phyloP scores from a whole-genome alignment of 2,329 filamentous ascomycete species.

The Calonectria pauciramosa region DNA sequence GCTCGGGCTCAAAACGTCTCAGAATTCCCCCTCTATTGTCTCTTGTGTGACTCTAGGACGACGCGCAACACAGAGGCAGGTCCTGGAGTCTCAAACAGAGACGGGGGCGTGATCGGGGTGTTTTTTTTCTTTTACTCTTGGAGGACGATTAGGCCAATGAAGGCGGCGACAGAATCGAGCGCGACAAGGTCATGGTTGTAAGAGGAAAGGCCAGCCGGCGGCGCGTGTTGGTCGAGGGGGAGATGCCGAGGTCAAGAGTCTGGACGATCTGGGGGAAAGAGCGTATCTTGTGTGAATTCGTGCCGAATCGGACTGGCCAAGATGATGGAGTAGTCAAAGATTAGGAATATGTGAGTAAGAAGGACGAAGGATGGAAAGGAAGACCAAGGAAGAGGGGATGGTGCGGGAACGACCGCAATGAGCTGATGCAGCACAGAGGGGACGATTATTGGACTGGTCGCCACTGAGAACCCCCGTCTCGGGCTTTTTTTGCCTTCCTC shows the following conservation, averaged over 20 bases:
- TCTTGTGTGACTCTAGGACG: constrained; percentile 40
- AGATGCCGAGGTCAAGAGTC: constrained; percentile 11
- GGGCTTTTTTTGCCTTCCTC: constrained; percentile 25
- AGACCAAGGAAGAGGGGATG: constrained; percentile 32
- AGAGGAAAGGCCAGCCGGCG: constrained; percentile 39
- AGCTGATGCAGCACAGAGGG: constrained; percentile 43
- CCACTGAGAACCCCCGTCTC: constrained; percentile 45
- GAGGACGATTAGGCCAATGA: constrained; percentile 45
- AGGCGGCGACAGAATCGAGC: constrained; percentile 47
- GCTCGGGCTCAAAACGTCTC: constrained; percentile 47
- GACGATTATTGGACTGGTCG: constrained; percentile 38
- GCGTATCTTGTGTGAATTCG: not conserved
- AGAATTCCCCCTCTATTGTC: constrained; percentile 45
- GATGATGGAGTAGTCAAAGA: constrained; percentile 21
- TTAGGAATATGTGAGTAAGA: constrained; percentile 27
- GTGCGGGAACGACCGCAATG: constrained; percentile 43
- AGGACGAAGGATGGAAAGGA: constrained; percentile 26
- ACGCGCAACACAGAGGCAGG: constrained; percentile 38
- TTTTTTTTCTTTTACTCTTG: constrained; percentile 19
- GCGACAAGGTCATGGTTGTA: constrained; percentile 50
- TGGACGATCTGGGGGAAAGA: not conserved
- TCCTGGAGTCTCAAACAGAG: constrained; percentile 40
- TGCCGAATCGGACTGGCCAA: constrained; percentile 8
- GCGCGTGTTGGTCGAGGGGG: constrained; percentile 36
- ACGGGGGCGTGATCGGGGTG: constrained; percentile 31